phyloP scores from a whole-genome alignment of 805 yeast species.

The Yamadazyma ubonensis region DNA sequence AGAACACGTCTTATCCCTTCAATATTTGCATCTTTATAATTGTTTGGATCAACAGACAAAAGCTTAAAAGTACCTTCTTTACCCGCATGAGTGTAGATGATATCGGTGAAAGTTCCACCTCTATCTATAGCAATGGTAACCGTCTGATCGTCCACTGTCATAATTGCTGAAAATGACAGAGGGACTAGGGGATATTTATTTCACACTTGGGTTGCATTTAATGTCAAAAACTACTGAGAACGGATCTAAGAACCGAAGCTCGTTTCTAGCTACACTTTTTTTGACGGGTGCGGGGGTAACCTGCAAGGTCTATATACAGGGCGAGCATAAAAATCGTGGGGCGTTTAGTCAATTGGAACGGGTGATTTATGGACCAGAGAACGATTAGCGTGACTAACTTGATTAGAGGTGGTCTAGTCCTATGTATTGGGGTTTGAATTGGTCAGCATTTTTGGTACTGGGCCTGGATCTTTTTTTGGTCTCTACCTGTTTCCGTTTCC shows the following conservation, averaged over 20 bases:
- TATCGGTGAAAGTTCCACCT: constrained; percentile 29
- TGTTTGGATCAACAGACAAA: constrained; percentile 83
- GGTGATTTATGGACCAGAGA: no score
- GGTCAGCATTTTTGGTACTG: no score
- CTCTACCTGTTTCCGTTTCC: no score
- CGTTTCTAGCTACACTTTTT: constrained; percentile 1
- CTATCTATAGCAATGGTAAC: constrained; percentile 23
- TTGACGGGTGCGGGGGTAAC: not conserved
- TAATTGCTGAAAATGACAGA: not conserved
- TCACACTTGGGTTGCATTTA: not conserved
- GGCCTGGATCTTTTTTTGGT: no score
- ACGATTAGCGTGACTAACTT: no score
- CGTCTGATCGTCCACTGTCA: constrained; percentile 11
- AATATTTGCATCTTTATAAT: constrained; percentile 83
- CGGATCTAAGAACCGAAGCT: constrained; percentile 1
- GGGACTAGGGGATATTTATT: not conserved
- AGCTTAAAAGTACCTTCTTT: constrained; percentile 62
- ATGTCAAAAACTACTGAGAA: no score
- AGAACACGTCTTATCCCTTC: constrained; percentile 82
- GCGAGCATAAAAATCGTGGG: not conserved
- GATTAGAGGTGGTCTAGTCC: no score
- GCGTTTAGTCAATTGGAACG: not conserved
- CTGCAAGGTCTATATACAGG: constrained; percentile 1
- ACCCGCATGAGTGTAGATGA: constrained; percentile 42
- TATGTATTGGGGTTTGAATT: no score